Conservation (phyloP, 306 rosid species). For the Rosa multiflora region DNA sequence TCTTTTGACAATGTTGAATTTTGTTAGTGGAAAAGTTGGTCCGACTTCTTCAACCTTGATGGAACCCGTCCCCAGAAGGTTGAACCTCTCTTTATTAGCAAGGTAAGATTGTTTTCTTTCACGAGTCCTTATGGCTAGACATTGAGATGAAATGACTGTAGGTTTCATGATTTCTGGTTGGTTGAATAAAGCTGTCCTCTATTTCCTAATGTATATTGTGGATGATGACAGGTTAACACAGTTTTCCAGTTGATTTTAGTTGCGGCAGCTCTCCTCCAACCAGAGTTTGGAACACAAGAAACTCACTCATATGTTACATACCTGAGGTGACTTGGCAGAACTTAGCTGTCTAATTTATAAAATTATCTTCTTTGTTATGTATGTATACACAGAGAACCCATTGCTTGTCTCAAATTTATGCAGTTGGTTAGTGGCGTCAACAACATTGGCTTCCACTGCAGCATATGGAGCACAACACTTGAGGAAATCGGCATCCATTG, state of each 20-base stretch:
- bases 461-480: conserved; percentile 62
- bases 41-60: conserved; percentile 73
- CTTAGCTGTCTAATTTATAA: neutral
- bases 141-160: neutral
- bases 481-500: conserved; percentile 35
- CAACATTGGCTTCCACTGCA: conserved; percentile 62
- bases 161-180: neutral
- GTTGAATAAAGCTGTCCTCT: neutral
- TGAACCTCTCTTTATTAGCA: conserved; percentile 87
- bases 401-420: conserved; percentile 17
- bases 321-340: conserved; percentile 49
- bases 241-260: conserved; percentile 82
- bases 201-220: conserved; percentile 19
- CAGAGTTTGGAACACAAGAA: conserved; percentile 81
- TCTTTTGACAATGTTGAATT: neutral
- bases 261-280: conserved; percentile 84
- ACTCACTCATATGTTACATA: conserved; percentile 58
- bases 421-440: conserved; percentile 94
- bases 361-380: neutral
- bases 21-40: conserved; percentile 83
- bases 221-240: conserved; percentile 72
- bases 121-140: neutral
- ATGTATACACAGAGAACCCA: neutral
- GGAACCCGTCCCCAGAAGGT: conserved; percentile 69
- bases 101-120: conserved; percentile 48